Conservation (phyloP, 768 basidiomycete species). For the Amanita molliuscula region DNA sequence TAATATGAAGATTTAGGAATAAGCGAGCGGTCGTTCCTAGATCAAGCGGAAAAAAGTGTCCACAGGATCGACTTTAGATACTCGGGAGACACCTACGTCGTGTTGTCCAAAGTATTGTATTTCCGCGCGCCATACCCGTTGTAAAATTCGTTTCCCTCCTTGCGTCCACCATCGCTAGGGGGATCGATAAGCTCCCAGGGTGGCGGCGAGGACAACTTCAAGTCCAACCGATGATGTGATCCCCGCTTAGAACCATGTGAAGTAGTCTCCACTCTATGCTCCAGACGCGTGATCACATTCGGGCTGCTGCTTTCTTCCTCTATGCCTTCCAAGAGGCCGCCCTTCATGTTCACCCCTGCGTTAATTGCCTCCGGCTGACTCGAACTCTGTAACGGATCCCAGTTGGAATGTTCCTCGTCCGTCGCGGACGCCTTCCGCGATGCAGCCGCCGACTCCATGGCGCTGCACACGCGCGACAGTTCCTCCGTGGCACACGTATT, state of each 20-base stretch:
- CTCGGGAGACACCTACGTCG: conserved; percentile 24
- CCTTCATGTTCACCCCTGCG: conserved; percentile 7
- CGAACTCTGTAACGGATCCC: conserved; percentile 6
- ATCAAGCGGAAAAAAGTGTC: conserved; percentile 1
- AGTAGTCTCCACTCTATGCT: conserved; percentile 16
- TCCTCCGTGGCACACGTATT: neutral
- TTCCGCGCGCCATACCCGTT: conserved; percentile 32
- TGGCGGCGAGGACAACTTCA: conserved; percentile 44
- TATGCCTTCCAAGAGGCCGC: conserved; percentile 11
- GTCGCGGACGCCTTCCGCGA: neutral
- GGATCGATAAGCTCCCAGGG: conserved; percentile 57
- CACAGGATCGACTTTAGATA: neutral
- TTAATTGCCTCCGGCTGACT: conserved; percentile 4
- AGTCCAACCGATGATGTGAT: conserved; percentile 39
- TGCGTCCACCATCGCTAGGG: conserved; percentile 29
- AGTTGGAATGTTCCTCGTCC: conserved; percentile 1
- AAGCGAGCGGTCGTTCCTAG: conserved; percentile 30
- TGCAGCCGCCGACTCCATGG: neutral
- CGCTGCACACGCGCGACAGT: neutral
- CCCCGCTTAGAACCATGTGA: conserved; percentile 20
- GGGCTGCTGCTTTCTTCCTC: conserved; percentile 16
- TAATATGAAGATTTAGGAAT: conserved; percentile 80
- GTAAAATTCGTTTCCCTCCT: conserved; percentile 27
- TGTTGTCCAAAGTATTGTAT: conserved; percentile 31
- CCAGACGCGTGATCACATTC: conserved; percentile 17